These are phyloP conservation scores for Trypethelium eluteriae DNA, from an alignment of 495 filamentous ascomycete genomes.

Conservation along the genomic window DNA sequence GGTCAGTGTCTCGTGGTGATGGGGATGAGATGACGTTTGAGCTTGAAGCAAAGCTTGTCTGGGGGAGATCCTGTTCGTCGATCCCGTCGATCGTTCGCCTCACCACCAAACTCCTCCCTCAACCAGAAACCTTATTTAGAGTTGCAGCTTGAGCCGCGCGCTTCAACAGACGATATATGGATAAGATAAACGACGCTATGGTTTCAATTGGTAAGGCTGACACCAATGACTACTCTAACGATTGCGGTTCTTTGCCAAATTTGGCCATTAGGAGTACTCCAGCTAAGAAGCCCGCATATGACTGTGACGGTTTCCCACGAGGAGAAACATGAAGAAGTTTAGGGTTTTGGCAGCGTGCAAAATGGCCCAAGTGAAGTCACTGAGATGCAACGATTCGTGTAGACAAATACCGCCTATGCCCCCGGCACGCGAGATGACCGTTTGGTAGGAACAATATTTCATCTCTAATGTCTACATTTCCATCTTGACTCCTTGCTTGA, in stretches of 20 bases:
- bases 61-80: background rate
- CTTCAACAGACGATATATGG: background rate
- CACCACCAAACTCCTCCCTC: background rate
- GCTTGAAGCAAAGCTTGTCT: background rate
- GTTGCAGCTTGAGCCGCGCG: background rate
- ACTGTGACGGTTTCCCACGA: background rate
- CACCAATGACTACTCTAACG: background rate
- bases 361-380: background rate
- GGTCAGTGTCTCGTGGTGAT: background rate
- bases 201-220: background rate
- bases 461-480: background rate
- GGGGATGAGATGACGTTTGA: background rate
- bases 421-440: background rate
- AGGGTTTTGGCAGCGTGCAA: background rate
- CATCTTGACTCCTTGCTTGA: background rate
- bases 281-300: background rate
- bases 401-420: background rate
- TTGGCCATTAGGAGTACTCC: background rate
- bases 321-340: background rate
- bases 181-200: background rate
- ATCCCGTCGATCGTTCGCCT: background rate
- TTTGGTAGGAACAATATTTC: background rate
- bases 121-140: background rate
- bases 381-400: background rate
- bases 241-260: background rate